Evolutionary conservation across 345 rosid species (phyloP).

Genomic region (Ceriops decandra): DNA sequence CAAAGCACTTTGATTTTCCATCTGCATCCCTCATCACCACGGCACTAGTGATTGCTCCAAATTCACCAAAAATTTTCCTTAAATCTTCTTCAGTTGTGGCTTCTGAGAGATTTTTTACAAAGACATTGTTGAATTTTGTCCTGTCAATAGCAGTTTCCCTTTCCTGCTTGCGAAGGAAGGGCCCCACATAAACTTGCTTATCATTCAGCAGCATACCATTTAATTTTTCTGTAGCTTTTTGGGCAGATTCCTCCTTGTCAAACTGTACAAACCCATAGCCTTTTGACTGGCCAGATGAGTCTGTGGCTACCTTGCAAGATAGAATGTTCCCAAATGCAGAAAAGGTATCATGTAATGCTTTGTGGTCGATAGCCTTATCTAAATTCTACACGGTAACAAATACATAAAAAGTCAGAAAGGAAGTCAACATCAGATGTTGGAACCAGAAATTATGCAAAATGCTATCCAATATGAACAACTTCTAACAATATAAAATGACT

Average conservation of each 20-base stretch:
- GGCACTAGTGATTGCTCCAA: slow-evolving; percentile 74
- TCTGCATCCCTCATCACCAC: slow-evolving; percentile 82
- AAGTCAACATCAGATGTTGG: background rate
- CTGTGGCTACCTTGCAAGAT: slow-evolving; percentile 93
- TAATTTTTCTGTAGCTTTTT: slow-evolving; percentile 67
- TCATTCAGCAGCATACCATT: slow-evolving; percentile 94
- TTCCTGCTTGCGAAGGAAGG: slow-evolving; percentile 88
- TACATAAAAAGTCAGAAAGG: slow-evolving; percentile 1
- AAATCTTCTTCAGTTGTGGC: slow-evolving; percentile 69
- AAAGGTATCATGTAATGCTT: slow-evolving; percentile 82
- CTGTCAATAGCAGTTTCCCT: slow-evolving; percentile 52
- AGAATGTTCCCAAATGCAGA: slow-evolving; percentile 75
- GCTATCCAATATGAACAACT: background rate
- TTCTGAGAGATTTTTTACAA: slow-evolving; percentile 81
- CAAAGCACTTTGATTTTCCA: slow-evolving; percentile 85
- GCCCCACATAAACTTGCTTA: slow-evolving; percentile 95
- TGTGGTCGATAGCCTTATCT: slow-evolving; percentile 84
- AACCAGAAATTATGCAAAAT: background rate
- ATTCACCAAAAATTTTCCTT: slow-evolving; percentile 66
- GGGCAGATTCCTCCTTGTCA: slow-evolving; percentile 74
- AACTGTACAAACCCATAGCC: slow-evolving; percentile 97
- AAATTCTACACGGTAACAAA: slow-evolving; percentile 52
- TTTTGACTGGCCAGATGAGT: slow-evolving; percentile 74
- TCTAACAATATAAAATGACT: background rate
- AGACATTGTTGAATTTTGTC: slow-evolving; percentile 75